Base-by-base conservation (phyloP, 2,329 filamentous ascomycete species). In the Hyphodiscus sp. region DNA sequence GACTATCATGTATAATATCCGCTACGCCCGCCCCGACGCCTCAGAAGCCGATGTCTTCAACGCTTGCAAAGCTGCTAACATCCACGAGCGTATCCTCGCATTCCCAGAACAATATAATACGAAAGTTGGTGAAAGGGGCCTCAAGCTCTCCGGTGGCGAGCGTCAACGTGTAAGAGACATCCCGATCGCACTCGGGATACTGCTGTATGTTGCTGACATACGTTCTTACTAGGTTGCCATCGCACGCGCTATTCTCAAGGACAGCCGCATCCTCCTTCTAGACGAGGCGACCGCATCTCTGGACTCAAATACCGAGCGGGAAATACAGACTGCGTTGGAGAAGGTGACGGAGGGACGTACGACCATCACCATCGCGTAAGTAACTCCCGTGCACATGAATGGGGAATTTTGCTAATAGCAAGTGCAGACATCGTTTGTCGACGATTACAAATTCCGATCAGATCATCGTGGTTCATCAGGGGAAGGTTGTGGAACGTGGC, bases 371-470 rank as follows among this genome's bases (percentile, higher is more conserved):
- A 96, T 97, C 69, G 92, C 92, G 38, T 49, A 49, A 49, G 47
- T 42, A 42, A 43, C 29, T 49, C 16, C 41, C 41, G 23, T 49
- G 1, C 23, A 42, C 30, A 42, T 49, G 30, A 42, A 43, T 1
- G 47, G n/a, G 8, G 23, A n/a, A n/a, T n/a, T 26, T 4, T 26
- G 23, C 23, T 26, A 26, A 26, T 26, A 8, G 23, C 23, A 26
- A 3, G 23, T 26, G 23, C 8, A 45, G 41, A 19, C 90, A 95
- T 70, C 86, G 90, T 49, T 74, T 95, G 18, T 92, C 88, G 33
- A 95, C 90, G 1, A 91, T 95, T 61, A 90, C 86, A 89, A 92
- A 88, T 52, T 89, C 89, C 2, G 87, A 95, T 67, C 86, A 90
- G 63, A 95, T 95, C 55, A 75, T 94, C 45, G 89, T 94, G 8